Evolutionary conservation across 2,329 filamentous ascomycete species (phyloP), one percentile per base, ranked within the genome.

Genomic region (Pseudocercospora crystallina): DNA sequence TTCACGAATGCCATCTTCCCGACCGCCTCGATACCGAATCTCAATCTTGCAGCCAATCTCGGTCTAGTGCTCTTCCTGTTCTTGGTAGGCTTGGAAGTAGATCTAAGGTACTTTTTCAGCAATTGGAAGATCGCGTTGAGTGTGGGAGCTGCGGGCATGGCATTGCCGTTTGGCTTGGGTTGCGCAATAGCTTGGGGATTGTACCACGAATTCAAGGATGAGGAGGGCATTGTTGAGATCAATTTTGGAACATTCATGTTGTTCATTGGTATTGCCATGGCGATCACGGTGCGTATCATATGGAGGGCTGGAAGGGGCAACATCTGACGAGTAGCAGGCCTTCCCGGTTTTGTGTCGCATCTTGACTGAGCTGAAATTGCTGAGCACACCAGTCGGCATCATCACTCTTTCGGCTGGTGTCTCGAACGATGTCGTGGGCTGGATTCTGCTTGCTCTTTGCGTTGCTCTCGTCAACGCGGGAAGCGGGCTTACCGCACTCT

Each of bases 291-390:
- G 68, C 60, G 75, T 62, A 7, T 8, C 5, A 8, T 5, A 20
- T 9, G 13, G 26, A 13, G 40, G 13, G 11, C n/a, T n/a, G 12
- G 13, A 32, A 9, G 12, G 11, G 14, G 2, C 9, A 31, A 1
- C 20, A 17, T 7, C 52, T 60, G 43, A 60, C 42, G 34, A 14
- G 5, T 41, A 5, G 12, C 41, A 82, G 79, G 83, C 83, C 11
- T 86, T 97, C 62, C 92, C 92, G 0, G 92, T 97, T 0, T 81
- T 97, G 10, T 96, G 92, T 65, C 88, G 92, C 68, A 97, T 97
- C 59, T 75, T 97, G 58, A 92, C 90, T 0, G 91, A 96, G 69
- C 76, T 97, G 46, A 94, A 96, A 62, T 77, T 97, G 43, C 83
- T 97, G 4, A 75, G 81, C 47, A 94, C 90, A 2, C 81, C 86